phyloP scores from a whole-genome alignment of 192 early-diverging fungal genomes.

The Gigaspora rosea region DNA sequence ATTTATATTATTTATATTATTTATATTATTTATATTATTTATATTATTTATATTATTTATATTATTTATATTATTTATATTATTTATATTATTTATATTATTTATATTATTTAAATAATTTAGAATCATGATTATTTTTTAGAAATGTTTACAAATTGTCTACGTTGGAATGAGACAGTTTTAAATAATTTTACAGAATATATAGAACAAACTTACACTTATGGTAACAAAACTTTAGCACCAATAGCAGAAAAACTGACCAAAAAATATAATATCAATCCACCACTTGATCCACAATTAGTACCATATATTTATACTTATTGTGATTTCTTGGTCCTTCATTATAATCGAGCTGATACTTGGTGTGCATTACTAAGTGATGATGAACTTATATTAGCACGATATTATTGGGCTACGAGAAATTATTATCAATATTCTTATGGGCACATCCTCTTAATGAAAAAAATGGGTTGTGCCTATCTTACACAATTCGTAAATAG shows the following conservation, averaged over 20 bases:
- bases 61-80: background rate
- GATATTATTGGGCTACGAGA: background rate
- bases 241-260: background rate
- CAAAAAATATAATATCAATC: conserved; percentile 2
- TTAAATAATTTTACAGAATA: background rate
- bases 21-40: background rate
- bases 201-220: background rate
- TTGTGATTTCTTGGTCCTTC: background rate
- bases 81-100: background rate
- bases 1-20: background rate
- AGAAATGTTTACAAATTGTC: background rate
- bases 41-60: background rate
- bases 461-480: background rate
- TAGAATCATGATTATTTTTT: background rate
- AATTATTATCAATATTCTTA: background rate
- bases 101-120: background rate
- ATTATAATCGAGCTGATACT: background rate
- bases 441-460: background rate
- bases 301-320: background rate
- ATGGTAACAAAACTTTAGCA: background rate
- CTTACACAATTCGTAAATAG: background rate
- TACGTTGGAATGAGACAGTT: background rate
- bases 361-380: conserved; percentile 3
- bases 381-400: background rate
- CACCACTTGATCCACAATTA: background rate